Percentiles rank a stretch among this genome's conserved stretches.
Evolutionary conservation across 2,329 filamentous ascomycete species (phyloP).

Genomic region (Xylaria sp.): DNA sequence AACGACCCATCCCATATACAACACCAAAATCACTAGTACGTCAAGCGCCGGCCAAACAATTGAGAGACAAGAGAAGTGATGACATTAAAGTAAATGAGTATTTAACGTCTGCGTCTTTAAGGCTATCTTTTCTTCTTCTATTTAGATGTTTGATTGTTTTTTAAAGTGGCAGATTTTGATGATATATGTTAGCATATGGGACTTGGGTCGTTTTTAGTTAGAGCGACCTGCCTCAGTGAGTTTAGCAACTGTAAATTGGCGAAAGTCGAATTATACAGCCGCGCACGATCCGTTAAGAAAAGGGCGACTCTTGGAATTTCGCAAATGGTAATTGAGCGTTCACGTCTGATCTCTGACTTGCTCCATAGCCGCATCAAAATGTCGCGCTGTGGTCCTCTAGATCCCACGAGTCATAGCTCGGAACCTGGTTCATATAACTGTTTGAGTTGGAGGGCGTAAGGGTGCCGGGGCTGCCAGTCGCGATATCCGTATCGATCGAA

Average conservation of each 20-base stretch:
- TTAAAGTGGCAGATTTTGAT: too few relatives aligned
- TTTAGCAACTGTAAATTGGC: background rate
- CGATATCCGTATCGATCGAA: slow-evolving; percentile 1
- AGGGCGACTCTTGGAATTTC: background rate
- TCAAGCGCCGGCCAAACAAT: too few relatives aligned
- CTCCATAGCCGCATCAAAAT: slow-evolving; percentile 3
- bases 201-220: too few relatives aligned
- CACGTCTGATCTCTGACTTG: background rate
- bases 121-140: too few relatives aligned
- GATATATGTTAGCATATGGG: too few relatives aligned
- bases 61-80: too few relatives aligned
- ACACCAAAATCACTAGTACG: too few relatives aligned
- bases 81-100: too few relatives aligned
- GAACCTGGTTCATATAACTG: slow-evolving; percentile 21
- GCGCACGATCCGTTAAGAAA: background rate
- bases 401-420: slow-evolving; percentile 8
- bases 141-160: too few relatives aligned
- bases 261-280: background rate
- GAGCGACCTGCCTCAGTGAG: too few relatives aligned
- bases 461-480: slow-evolving; percentile 3
- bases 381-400: slow-evolving; percentile 21
- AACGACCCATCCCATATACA: too few relatives aligned
- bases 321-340: slow-evolving; percentile 9
- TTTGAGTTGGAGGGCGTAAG: slow-evolving; percentile 9
- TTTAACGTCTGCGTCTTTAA: too few relatives aligned